Percentiles rank a stretch among this genome's conserved stretches.
Evolutionary conservation across 306 rosid genomes (phyloP).

Genomic region (Inga leiocalycina): DNA sequence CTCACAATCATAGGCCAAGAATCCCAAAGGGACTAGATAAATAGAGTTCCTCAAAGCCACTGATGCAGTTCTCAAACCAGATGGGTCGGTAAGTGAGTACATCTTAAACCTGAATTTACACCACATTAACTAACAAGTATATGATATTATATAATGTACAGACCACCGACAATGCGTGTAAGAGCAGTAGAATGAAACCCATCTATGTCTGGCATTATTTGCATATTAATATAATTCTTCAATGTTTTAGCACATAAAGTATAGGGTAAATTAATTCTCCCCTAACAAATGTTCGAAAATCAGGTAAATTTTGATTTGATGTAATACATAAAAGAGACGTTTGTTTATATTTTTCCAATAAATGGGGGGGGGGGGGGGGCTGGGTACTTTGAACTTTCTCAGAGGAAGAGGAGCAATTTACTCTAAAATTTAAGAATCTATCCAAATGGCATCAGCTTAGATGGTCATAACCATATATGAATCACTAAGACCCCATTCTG

Average conservation of each 20-base stretch:
- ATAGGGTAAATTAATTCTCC: background rate
- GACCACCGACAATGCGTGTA: conserved; percentile 16
- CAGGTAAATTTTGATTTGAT: background rate
- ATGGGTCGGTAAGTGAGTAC: conserved; percentile 85
- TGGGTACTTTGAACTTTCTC: background rate
- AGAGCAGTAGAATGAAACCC: conserved; percentile 16
- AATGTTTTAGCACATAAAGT: background rate
- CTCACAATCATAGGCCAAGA: conserved; percentile 94
- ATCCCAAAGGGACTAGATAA: conserved; percentile 90
- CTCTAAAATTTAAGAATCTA: background rate
- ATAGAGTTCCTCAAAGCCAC: conserved; percentile 91
- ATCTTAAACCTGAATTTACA: conserved; percentile 75
- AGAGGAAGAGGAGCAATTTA: background rate
- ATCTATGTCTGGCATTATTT: background rate
- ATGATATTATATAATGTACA: conserved; percentile 1
- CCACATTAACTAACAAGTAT: conserved; percentile 16
- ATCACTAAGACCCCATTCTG: background rate
- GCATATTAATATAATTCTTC: background rate
- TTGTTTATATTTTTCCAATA: background rate
- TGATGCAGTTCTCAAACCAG: conserved; percentile 78
- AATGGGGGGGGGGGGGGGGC: background rate
- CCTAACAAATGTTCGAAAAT: background rate
- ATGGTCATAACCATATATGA: background rate
- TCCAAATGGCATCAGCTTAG: background rate
- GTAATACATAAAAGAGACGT: background rate